Base-by-base conservation (phyloP, 768 basidiomycete genomes). In the Paxillus ammoniavirescens region DNA sequence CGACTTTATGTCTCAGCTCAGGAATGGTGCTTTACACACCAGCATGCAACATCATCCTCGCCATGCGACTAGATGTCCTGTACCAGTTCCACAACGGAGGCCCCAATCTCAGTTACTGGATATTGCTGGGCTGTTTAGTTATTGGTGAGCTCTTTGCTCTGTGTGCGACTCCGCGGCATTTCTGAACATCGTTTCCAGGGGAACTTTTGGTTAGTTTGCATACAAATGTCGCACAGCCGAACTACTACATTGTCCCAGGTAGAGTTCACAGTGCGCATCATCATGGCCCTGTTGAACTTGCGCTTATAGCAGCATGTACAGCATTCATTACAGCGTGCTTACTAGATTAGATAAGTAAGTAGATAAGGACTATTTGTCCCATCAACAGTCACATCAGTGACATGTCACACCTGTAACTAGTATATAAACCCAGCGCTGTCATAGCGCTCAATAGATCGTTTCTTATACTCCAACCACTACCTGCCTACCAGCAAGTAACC, bases 281-380 rank as follows among this genome's bases (percentile, higher is more conserved):
- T 61, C 17, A 54, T 66, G 43, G 62, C 62, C 5, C 33, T 61
- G n/a, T n/a, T n/a, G n/a, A n/a, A n/a, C n/a, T n/a, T n/a, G n/a
- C n/a, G n/a, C n/a, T n/a, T n/a, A n/a, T n/a, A n/a, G n/a, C n/a
- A n/a, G n/a, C n/a, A n/a, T n/a, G n/a, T n/a, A n/a, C n/a, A n/a
- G n/a, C n/a, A n/a, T n/a, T n/a, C n/a, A n/a, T n/a, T n/a, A n/a
- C n/a, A n/a, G n/a, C n/a, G n/a, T n/a, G n/a, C n/a, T n/a, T n/a
- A n/a, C n/a, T n/a, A n/a, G n/a, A n/a, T n/a, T n/a, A n/a, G n/a
- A n/a, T n/a, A n/a, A n/a, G n/a, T n/a, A n/a, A n/a, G n/a, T n/a
- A n/a, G n/a, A n/a, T n/a, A n/a, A n/a, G n/a, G n/a, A n/a, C n/a
- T n/a, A n/a, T n/a, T n/a, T n/a, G n/a, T n/a, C n/a, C n/a, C n/a